Base-by-base conservation (phyloP, 2,329 filamentous ascomycete genomes). In the Cladobotryum mycophilum region DNA sequence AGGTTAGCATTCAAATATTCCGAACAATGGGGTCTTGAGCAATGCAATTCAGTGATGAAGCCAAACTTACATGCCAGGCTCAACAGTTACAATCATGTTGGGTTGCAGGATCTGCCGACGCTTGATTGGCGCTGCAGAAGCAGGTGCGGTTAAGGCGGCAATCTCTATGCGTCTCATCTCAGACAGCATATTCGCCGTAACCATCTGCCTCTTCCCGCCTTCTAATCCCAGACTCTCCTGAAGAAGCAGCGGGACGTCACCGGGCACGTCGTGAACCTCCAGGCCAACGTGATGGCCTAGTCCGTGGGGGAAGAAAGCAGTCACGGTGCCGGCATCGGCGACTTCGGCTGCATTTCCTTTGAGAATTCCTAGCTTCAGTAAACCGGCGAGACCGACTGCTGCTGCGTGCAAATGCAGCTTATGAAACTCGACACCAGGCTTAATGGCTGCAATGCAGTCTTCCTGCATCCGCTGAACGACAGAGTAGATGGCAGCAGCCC, bases 401-500 rank as follows among this genome's bases (percentile, higher is more conserved):
- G 87, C 84, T 1, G 91, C 89, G 53, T 82, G 75, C 3, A 85
- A 71, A 61, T 95, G 87, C 14, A 95, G 76, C 57, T 85, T 77
- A 45, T 85, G 78, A 75, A 85, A 95, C 33, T 78, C 68, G 1
- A 84, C 79, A 2, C 86, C 88, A 0, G 87, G 87, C 38, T 76
- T 77, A 18, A 95, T 74, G 58, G 80, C 75, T 6, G 72, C 71
- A 61, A 95, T 86, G 58, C 86, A 90, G 49, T 82, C 77, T 7
- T 78, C 73, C 68, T 96, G 91, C 89, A 96, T 96, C 53, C 78
- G 73, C 58, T 86, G 75, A 3, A 96, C 91, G 22, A 93, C 75
- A 42, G 80, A 76, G 65, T 96, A 91, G 47, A 96, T 84, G 9
- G 81, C 78, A 44, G 79, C 77, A 1, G 85, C 84, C 64, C 92